Base-by-base conservation (phyloP, 2,329 filamentous ascomycete genomes). In the Fusarium sp. region DNA sequence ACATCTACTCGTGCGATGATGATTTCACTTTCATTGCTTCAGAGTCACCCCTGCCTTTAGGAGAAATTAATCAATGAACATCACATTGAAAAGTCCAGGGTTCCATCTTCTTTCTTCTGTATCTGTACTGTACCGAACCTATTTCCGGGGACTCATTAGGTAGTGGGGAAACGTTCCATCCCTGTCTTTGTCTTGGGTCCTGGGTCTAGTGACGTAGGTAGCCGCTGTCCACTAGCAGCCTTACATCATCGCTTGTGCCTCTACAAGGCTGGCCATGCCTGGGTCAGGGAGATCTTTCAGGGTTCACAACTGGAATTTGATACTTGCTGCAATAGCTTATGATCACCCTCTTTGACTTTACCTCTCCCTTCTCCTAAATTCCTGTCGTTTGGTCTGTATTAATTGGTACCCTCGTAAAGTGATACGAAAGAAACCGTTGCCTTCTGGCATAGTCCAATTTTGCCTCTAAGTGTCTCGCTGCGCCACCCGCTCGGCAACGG, bases 401-500 rank as follows among this genome's bases (percentile, higher is more conserved):
- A 20, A 50, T 53, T 68, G 51, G 32, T 43, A 34, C 20, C 29
- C 18, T 44, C n/a, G 30, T 52, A 53, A n/a, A 43, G 18, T n/a
- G 4, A 53, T 27, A 53, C 43, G 15, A 51, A 20, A 45, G 22
- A 44, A 57, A 18, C 63, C 43, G 49, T 58, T 70, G 45, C 24
- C 22, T 32, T 38, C 25, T 25, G 32, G 34, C 42, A 29, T 62
- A 47, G 52, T 27, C 50, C n/a, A 25, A 25, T 42, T 62, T 62
- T 59, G 47, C 57, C 57, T 63, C 40, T 54, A 45, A n/a, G 43
- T 22, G 30, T 34, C 32, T 49, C 43, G 56, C 71, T 73, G 68
- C 65, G 71, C 71, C 71, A 72, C 71, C 68, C 65, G 61, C 65
- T 61, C 71, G 55, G 59, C 51, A 66, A 68, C 70, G 30, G 55